These are phyloP conservation scores for Anisodus tanguticus DNA, from an alignment of 257 asterid species.

Conservation along the genomic window DNA sequence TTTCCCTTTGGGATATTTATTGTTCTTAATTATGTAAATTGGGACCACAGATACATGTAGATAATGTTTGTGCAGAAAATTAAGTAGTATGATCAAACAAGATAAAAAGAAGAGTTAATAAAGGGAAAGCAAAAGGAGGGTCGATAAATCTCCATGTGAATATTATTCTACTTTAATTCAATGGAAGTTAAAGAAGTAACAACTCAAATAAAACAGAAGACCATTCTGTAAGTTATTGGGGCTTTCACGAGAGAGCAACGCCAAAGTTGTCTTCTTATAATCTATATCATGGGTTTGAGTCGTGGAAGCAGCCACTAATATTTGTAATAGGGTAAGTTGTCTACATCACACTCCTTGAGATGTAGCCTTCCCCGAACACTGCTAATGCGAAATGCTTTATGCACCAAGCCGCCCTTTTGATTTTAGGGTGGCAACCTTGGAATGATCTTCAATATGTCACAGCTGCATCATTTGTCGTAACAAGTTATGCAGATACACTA, in stretches of 20 bases:
- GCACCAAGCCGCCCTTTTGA: too few species aligned
- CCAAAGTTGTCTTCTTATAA: too few species aligned
- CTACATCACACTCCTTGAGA: too few species aligned
- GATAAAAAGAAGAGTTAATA: not conserved
- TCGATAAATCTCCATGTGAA: not conserved
- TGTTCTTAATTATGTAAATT: not conserved
- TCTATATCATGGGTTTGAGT: too few species aligned
- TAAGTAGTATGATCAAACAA: not conserved
- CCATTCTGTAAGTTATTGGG: too few species aligned
- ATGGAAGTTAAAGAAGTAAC: too few species aligned
- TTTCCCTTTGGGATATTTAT: not conserved
- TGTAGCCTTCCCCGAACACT: too few species aligned
- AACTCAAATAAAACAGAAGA: too few species aligned
- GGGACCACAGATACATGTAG: not conserved
- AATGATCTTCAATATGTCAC: conserved; percentile 67
- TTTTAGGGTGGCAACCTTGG: conserved; percentile 49
- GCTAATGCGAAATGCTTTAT: too few species aligned
- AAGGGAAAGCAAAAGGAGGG: not conserved
- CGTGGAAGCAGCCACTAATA: too few species aligned
- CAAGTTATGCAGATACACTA: conserved; percentile 50
- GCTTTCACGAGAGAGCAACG: too few species aligned
- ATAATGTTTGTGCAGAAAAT: not conserved
- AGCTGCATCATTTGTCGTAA: conserved; percentile 44
- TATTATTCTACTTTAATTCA: not conserved
- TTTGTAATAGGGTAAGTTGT: too few species aligned